Conservation (phyloP, 2,329 filamentous ascomycete genomes). For the Colletotrichum chlorophyti region DNA sequence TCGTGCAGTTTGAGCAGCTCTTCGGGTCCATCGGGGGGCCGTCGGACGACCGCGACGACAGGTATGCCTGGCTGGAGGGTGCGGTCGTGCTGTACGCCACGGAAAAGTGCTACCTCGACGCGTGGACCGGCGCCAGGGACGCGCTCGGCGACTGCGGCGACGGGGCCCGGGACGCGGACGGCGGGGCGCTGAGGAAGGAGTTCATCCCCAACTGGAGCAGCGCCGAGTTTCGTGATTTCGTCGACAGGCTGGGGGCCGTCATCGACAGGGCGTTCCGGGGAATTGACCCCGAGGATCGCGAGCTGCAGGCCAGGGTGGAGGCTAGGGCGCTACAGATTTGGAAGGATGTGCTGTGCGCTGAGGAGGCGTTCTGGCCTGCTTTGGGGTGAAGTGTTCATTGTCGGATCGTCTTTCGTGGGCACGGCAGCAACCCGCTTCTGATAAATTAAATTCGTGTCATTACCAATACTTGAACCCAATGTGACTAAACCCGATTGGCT, state of each 20-base stretch:
- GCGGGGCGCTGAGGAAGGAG: slow-evolving; percentile 66
- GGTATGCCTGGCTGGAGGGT: slow-evolving; percentile 66
- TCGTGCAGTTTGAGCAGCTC: slow-evolving; percentile 50
- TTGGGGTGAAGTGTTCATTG: background rate
- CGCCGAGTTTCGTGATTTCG: slow-evolving; percentile 65
- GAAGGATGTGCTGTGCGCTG: slow-evolving; percentile 59
- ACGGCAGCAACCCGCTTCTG: too few species aligned
- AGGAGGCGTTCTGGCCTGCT: slow-evolving; percentile 65
- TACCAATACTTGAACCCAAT: background rate
- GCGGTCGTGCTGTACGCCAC: slow-evolving; percentile 80
- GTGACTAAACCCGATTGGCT: background rate
- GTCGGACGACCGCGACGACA: too few species aligned
- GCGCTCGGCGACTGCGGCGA: slow-evolving; percentile 36
- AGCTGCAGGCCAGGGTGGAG: slow-evolving; percentile 40
- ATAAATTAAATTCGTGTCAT: too few species aligned
- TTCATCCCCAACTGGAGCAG: slow-evolving; percentile 76
- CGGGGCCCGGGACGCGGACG: slow-evolving; percentile 59
- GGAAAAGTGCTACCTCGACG: slow-evolving; percentile 68
- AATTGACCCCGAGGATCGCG: slow-evolving; percentile 43
- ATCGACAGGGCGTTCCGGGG: slow-evolving; percentile 60
- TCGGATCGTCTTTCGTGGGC: too few species aligned
- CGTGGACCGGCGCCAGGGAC: slow-evolving; percentile 60
- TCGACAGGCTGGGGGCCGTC: slow-evolving; percentile 59
- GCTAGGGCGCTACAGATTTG: slow-evolving; percentile 53
- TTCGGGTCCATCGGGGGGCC: slow-evolving; percentile 60